Conservation (phyloP, 129 eudicot species). For the Kitagawia praeruptora region DNA sequence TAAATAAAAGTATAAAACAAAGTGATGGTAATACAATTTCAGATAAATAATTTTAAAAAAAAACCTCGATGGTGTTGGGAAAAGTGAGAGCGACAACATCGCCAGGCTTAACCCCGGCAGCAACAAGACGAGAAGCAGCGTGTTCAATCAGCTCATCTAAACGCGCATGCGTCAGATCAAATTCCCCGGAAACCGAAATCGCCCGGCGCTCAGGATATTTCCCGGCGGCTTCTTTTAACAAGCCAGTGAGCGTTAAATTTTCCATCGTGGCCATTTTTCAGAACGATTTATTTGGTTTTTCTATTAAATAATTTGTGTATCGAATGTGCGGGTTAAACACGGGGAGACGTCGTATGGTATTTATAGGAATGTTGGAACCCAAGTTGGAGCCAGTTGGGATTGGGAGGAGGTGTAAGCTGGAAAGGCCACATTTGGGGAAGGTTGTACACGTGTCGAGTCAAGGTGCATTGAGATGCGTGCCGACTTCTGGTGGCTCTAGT, state of each 20-base stretch:
- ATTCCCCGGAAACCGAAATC: slow-evolving; percentile 59
- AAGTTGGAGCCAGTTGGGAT: too few species aligned
- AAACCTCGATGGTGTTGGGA: slow-evolving; percentile 87
- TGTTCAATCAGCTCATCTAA: slow-evolving; percentile 45
- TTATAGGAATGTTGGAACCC: too few species aligned
- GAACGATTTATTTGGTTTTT: too few species aligned
- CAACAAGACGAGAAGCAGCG: slow-evolving; percentile 52
- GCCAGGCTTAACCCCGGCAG: slow-evolving; percentile 70
- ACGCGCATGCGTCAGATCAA: slow-evolving; percentile 54
- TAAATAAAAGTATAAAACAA: not conserved
- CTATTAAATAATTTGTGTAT: too few species aligned
- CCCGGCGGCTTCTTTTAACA: slow-evolving; percentile 43
- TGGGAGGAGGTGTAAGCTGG: too few species aligned
- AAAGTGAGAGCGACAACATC: slow-evolving; percentile 95
- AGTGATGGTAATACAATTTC: not conserved
- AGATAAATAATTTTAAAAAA: not conserved
- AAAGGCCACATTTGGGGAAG: too few species aligned
- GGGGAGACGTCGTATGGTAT: too few species aligned
- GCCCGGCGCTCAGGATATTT: slow-evolving; percentile 71
- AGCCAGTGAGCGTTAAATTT: slow-evolving; percentile 46
- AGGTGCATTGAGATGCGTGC: too few species aligned
- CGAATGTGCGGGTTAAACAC: too few species aligned
- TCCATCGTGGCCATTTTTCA: slow-evolving; percentile 38
- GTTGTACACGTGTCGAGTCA: too few species aligned
- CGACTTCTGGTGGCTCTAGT: too few species aligned